phyloP scores from a whole-genome alignment of 148 eudicot genomes.

The Cornus florida region DNA sequence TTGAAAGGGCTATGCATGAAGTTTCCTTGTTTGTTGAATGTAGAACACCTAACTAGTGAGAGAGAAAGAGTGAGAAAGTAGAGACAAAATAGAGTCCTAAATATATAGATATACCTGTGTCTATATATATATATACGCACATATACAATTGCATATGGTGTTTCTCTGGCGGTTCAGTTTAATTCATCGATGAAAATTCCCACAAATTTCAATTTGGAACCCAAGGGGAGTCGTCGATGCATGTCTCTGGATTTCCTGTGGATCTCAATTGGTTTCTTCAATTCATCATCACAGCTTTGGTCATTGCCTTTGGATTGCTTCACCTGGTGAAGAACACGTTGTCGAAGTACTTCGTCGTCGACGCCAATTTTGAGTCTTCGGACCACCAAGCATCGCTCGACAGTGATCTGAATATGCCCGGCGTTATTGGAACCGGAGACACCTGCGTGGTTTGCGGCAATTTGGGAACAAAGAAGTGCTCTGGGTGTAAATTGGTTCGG shows the following conservation, averaged over 20 bases:
- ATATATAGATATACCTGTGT: too few species aligned
- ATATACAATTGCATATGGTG: not conserved
- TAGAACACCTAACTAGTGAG: too few species aligned
- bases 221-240: slow-evolving; percentile 46
- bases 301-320: slow-evolving; percentile 42
- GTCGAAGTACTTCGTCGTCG: slow-evolving; percentile 50
- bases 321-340: slow-evolving; percentile 58
- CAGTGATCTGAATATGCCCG: slow-evolving; percentile 22
- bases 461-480: slow-evolving; percentile 38
- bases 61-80: too few species aligned
- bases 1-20: too few species aligned
- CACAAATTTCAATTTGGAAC: not conserved
- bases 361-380: slow-evolving; percentile 31
- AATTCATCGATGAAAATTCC: slow-evolving; percentile 9
- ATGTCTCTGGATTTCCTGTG: slow-evolving; percentile 49
- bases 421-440: slow-evolving; percentile 6
- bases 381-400: not conserved
- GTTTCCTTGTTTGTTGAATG: too few species aligned
- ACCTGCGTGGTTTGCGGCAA: slow-evolving; percentile 57
- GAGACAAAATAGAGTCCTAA: too few species aligned
- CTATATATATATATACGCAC: not conserved
- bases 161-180: not conserved
- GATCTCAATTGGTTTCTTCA: slow-evolving; percentile 48
- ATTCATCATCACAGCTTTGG: slow-evolving; percentile 30
- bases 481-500: slow-evolving; percentile 63